Evolutionary conservation across 2,329 filamentous ascomycete species (phyloP), one percentile per base, ranked within the genome.

Genomic region (Eutypella sp.): DNA sequence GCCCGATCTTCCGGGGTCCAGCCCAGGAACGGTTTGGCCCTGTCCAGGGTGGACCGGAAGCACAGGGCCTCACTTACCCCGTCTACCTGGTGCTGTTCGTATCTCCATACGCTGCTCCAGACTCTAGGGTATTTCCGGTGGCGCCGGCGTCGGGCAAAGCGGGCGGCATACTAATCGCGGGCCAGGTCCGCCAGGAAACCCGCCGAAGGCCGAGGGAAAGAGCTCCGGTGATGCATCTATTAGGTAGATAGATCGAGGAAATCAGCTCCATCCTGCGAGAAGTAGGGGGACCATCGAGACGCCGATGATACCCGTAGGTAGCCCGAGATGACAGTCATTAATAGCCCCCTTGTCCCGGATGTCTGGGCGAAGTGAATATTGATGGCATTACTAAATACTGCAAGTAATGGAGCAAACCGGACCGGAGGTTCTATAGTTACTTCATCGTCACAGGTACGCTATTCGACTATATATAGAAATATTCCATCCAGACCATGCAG

Each of bases 171-270:
- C 85, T 86, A 91, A 62, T 91, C 84, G 27, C 72, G 73, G 0
- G 86, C 86, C 8, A 91, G 60, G 57, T 0, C 87, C 87, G 16
- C 76, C 88, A 0, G 86, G 85, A 53, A 79, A 82, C n/a, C n/a
- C n/a, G 1, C 87, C 86, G 2, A 85, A 90, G 0, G 87, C 86
- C 24, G 83, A 87, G 10, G 79, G 75, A 64, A 91, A 89, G 25
- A 91, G 73, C 50, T 79, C 62, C 1, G 67, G 61, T 0, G 70
- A 68, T 0, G 68, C 58, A 43, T 78, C 74, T 29, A 77, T 66
- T 7, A 78, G 63, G 51, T 75, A 72, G 44, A 78, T 69, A 18
- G 60, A 66, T n/a, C n/a, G n/a, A n/a, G n/a, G 6, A 62, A 65
- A 0, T 63, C 62, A 0, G 68, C 62, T 52, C 73, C 68, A 51